phyloP scores from a whole-genome alignment of 352 stramenopile species.

The Globisporangium abappressorium region DNA sequence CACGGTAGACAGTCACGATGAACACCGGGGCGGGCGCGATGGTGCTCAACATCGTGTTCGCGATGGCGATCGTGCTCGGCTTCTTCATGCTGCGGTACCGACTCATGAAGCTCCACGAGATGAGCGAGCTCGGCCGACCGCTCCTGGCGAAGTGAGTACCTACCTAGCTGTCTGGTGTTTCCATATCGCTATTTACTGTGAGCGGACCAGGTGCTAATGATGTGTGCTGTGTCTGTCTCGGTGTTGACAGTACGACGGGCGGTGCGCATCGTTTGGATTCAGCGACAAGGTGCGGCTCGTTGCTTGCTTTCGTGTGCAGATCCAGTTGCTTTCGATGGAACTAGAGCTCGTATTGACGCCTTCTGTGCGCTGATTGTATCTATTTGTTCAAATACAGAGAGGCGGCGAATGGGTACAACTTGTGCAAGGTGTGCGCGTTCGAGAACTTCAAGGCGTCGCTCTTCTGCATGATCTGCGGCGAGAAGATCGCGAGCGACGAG shows the following conservation, averaged over 20 bases:
- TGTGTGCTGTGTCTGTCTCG: slow-evolving; percentile 8
- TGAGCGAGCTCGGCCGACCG: slow-evolving; percentile 51
- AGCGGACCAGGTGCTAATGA: not conserved
- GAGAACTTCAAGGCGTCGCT: slow-evolving; percentile 56
- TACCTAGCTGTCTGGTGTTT: slow-evolving; percentile 23
- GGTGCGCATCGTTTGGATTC: slow-evolving; percentile 51
- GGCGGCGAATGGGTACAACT: slow-evolving; percentile 43
- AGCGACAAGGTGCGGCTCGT: slow-evolving; percentile 25
- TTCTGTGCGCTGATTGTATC: not conserved
- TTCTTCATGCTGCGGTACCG: slow-evolving; percentile 56
- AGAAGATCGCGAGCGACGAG: slow-evolving; percentile 22
- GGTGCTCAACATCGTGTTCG: slow-evolving; percentile 40
- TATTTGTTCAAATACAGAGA: slow-evolving; percentile 21
- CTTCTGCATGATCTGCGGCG: slow-evolving; percentile 48
- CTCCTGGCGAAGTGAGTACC: slow-evolving; percentile 45
- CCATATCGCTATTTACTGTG: not conserved
- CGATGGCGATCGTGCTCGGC: slow-evolving; percentile 34
- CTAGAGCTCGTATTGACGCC: not conserved
- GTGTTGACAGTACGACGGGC: slow-evolving; percentile 18
- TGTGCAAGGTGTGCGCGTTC: slow-evolving; percentile 47
- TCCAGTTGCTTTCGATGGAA: not conserved
- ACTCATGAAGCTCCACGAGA: slow-evolving; percentile 36
- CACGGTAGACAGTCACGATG: not conserved
- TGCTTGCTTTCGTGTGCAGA: not conserved
- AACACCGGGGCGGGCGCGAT: slow-evolving; percentile 21